These are phyloP conservation scores for Mycosphaerelloides madeirae DNA, from an alignment of 2,329 filamentous ascomycete species.

Conservation along the genomic window DNA sequence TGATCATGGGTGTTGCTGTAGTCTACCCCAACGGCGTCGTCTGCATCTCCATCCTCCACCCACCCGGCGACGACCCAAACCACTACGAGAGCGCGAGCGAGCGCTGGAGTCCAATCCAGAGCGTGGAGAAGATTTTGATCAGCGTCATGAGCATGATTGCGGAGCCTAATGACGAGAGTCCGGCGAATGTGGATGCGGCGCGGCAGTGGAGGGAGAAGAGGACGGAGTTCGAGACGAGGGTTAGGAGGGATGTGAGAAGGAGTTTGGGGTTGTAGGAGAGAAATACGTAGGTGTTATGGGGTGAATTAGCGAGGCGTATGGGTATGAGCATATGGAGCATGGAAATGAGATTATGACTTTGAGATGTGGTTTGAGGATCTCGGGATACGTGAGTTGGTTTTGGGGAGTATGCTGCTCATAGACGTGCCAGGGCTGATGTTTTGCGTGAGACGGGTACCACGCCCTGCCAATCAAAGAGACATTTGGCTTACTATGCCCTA, in stretches of 20 bases:
- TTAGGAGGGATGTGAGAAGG: slow-evolving; percentile 74
- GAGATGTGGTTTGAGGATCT: neutral
- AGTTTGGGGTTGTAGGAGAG: slow-evolving; percentile 65
- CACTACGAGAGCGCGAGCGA: slow-evolving; percentile 96
- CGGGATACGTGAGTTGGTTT: too few relatives aligned
- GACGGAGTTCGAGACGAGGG: slow-evolving; percentile 77
- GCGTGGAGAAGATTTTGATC: slow-evolving; percentile 94
- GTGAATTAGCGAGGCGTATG: slow-evolving; percentile 4
- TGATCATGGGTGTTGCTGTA: slow-evolving; percentile 34
- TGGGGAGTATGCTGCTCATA: neutral
- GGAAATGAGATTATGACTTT: neutral
- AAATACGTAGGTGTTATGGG: neutral
- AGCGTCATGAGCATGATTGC: slow-evolving; percentile 98
- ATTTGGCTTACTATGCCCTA: too few relatives aligned
- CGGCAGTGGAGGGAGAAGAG: slow-evolving; percentile 91
- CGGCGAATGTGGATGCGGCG: slow-evolving; percentile 91
- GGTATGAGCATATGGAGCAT: neutral
- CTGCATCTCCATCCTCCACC: slow-evolving; percentile 97
- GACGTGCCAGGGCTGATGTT: neutral
- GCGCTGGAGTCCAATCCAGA: slow-evolving; percentile 94
- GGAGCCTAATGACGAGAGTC: slow-evolving; percentile 94
- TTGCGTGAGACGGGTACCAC: neutral
- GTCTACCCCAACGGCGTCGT: slow-evolving; percentile 89
- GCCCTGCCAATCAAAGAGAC: too few relatives aligned
- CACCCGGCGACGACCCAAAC: slow-evolving; percentile 94